Conservation (phyloP, 2,329 filamentous ascomycete species). For the Bipolaris victoriae region DNA sequence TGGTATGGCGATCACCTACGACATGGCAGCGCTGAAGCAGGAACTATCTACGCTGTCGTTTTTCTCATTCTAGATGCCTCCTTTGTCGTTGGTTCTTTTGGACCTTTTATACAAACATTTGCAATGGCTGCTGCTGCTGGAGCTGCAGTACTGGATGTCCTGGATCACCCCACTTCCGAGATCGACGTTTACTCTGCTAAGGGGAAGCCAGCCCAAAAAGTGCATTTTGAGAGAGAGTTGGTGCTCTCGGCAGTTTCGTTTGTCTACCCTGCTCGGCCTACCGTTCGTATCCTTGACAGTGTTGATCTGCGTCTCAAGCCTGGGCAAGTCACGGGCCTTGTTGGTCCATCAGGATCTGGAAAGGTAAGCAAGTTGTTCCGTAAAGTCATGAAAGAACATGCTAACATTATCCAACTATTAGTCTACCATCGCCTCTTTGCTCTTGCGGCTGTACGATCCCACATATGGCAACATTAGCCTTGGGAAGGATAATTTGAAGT, state of each 20-base stretch:
- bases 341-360: slow-evolving; percentile 52
- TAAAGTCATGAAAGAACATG: neutral
- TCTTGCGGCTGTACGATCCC: slow-evolving; percentile 51
- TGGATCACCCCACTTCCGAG: slow-evolving; percentile 49
- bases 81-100: slow-evolving; percentile 67
- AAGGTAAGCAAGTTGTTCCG: slow-evolving; percentile 4
- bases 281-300: slow-evolving; percentile 48
- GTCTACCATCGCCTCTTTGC: slow-evolving; percentile 52
- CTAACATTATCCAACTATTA: slow-evolving; percentile 38
- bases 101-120: slow-evolving; percentile 65
- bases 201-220: slow-evolving; percentile 24
- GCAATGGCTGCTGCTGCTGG: slow-evolving; percentile 60
- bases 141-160: slow-evolving; percentile 53
- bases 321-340: slow-evolving; percentile 53
- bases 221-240: slow-evolving; percentile 40
- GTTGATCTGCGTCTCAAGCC: slow-evolving; percentile 47
- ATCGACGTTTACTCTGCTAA: slow-evolving; percentile 49
- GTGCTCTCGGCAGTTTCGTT: slow-evolving; percentile 50
- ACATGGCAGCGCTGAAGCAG: slow-evolving; percentile 47
- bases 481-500: slow-evolving; percentile 34
- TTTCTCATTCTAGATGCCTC: slow-evolving; percentile 69
- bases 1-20: slow-evolving; percentile 50
- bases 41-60: slow-evolving; percentile 67
- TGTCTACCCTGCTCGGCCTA: slow-evolving; percentile 53
- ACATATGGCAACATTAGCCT: slow-evolving; percentile 36